Evolutionary conservation across 345 rosid species (phyloP).

Genomic region (Xanthoceras sorbifolium): DNA sequence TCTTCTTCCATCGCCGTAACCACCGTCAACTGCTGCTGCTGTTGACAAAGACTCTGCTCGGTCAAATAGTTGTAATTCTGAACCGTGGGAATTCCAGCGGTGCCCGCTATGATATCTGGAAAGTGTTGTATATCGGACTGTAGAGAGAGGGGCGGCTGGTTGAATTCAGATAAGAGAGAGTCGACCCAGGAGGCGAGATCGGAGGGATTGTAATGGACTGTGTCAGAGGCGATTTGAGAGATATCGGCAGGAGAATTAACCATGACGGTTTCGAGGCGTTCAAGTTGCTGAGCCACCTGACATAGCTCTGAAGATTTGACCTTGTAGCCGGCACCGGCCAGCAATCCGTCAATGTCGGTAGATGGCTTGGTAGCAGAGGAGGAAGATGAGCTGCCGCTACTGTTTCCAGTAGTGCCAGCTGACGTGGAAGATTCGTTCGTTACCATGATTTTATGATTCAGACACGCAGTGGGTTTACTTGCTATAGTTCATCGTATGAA

Average conservation of each 20-base stretch:
- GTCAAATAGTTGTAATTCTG: conserved; percentile 18
- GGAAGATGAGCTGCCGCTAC: conserved; percentile 34
- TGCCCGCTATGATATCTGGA: conserved; percentile 16
- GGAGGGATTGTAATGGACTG: conserved; percentile 59
- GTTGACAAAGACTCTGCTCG: neutral
- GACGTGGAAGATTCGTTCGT: conserved; percentile 33
- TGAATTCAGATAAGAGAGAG: conserved; percentile 56
- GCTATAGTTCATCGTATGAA: neutral
- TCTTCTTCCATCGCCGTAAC: conserved; percentile 63
- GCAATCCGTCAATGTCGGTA: conserved; percentile 51
- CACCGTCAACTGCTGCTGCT: conserved; percentile 33
- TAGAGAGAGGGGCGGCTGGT: conserved; percentile 33
- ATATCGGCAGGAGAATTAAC: conserved; percentile 50
- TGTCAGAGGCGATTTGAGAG: conserved; percentile 46
- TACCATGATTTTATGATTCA: conserved; percentile 29
- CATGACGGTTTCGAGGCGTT: conserved; percentile 62
- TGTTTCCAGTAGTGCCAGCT: conserved; percentile 19
- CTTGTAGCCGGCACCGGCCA: conserved; percentile 67
- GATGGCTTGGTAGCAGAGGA: conserved; percentile 32
- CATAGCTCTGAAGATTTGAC: conserved; percentile 59
- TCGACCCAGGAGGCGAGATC: conserved; percentile 71
- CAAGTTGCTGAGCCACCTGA: conserved; percentile 63
- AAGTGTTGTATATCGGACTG: conserved; percentile 36
- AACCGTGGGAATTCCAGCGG: conserved; percentile 28
- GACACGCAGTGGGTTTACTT: neutral